These are phyloP conservation scores for Skeletonema marinoi DNA, from an alignment of 108 stramenopile species.

Conservation along the genomic window DNA sequence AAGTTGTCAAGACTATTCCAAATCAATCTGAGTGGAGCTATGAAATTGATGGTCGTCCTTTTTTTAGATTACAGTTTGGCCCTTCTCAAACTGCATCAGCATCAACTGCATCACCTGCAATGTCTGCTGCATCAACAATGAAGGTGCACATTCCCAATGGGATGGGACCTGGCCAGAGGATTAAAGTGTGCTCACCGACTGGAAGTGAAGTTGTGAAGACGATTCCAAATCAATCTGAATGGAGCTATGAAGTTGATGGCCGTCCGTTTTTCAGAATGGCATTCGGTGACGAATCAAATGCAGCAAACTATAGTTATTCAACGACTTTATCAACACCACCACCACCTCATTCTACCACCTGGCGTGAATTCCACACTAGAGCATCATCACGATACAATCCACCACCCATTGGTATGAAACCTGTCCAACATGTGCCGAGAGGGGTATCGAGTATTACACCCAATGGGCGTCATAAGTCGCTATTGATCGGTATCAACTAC, in stretches of 20 bases:
- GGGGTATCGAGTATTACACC: slow-evolving; percentile 20
- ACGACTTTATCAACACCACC: neutral
- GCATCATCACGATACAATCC: slow-evolving; percentile 33
- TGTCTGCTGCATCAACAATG: neutral
- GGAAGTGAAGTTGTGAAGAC: slow-evolving; percentile 19
- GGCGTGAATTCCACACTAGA: slow-evolving; percentile 24
- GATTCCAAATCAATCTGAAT: slow-evolving; percentile 31
- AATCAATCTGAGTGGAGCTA: neutral
- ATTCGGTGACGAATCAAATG: neutral
- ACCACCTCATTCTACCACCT: slow-evolving; percentile 17
- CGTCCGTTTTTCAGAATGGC: slow-evolving; percentile 35
- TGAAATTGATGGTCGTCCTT: neutral
- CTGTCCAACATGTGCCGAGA: slow-evolving; percentile 21
- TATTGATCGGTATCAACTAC: slow-evolving; percentile 72
- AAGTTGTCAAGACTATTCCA: neutral
- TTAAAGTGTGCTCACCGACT: neutral
- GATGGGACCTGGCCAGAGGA: neutral
- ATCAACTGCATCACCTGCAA: neutral
- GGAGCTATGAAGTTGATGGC: slow-evolving; percentile 16
- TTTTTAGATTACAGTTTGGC: neutral
- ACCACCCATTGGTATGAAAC: slow-evolving; percentile 29
- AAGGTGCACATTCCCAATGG: neutral
- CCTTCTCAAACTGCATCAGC: neutral
- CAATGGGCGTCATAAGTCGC: slow-evolving; percentile 48
- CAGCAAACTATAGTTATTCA: neutral